These are phyloP conservation scores for Fusarium coffeatum DNA, from an alignment of 2,329 filamentous ascomycete species.

Conservation along the genomic window DNA sequence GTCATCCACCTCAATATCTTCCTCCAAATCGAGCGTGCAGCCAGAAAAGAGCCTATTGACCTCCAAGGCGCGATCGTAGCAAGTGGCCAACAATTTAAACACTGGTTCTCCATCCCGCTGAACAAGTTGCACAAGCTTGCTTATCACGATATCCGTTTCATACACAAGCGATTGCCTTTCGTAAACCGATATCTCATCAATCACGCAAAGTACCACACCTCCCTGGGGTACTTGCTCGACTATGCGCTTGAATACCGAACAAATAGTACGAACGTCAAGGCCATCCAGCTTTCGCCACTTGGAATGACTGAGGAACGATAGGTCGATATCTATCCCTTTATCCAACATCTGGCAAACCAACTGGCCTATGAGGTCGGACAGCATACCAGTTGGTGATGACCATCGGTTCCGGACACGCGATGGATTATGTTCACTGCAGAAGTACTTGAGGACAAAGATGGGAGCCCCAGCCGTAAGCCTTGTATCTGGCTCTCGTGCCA, in stretches of 20 bases:
- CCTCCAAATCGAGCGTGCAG: not conserved
- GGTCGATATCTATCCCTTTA: not conserved
- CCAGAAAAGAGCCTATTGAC: not conserved
- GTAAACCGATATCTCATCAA: not conserved
- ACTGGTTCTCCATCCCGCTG: not conserved
- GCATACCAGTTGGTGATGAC: not conserved
- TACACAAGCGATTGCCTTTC: not conserved
- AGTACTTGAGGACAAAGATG: not conserved
- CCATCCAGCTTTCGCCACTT: not conserved
- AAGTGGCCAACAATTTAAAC: not conserved
- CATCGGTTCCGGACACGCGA: not conserved
- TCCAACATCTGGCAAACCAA: not conserved
- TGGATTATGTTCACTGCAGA: not conserved
- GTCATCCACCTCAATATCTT: not conserved
- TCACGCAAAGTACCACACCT: not conserved
- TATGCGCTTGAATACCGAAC: not conserved
- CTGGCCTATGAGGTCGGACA: not conserved
- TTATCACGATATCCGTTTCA: not conserved
- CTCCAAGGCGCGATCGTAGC: not conserved
- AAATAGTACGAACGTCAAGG: not conserved
- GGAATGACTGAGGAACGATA: not conserved
- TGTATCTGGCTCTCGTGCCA: accelerated
- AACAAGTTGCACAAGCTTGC: not conserved
- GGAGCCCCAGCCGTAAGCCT: accelerated
- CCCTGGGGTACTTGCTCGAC: not conserved